A percentile compares a stretch with the other conserved stretches of the same genome.
Conservation (phyloP, 2,329 filamentous ascomycete species). For the Ilyonectria destructans region DNA sequence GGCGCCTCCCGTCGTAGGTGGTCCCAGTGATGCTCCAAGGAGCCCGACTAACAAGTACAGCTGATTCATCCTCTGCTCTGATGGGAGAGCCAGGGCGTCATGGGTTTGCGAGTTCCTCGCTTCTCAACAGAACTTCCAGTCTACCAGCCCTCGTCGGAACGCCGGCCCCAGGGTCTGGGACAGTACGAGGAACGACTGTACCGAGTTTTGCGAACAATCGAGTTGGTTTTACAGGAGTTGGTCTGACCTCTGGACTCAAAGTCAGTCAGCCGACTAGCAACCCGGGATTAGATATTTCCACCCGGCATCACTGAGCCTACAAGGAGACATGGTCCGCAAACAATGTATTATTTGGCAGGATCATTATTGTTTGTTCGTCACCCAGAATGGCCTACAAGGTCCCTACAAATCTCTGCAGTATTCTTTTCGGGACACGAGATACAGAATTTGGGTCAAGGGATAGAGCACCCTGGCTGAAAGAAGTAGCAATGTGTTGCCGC, state of each 20-base stretch:
- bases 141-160: constrained; percentile 28
- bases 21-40: no score
- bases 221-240: constrained; percentile 45
- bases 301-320: constrained; percentile 30
- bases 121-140: constrained; percentile 17
- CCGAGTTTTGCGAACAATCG: constrained; percentile 43
- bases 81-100: constrained; percentile 31
- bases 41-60: constrained; percentile 35
- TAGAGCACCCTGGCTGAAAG: background rate
- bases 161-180: constrained; percentile 26
- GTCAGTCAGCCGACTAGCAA: constrained; percentile 47
- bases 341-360: background rate
- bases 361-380: background rate
- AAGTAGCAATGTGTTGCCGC: background rate
- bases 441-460: background rate
- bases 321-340: background rate
- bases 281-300: constrained; percentile 37
- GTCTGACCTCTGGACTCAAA: constrained; percentile 52
- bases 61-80: constrained; percentile 24
- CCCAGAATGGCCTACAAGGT: background rate
- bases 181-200: constrained; percentile 26
- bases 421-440: background rate
- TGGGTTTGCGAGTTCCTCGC: constrained; percentile 27
- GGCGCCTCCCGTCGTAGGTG: constrained; percentile 36
- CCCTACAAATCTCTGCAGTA: background rate